Conservation (phyloP, 75 land plant genomes). For the Cryptomeria japonica region DNA sequence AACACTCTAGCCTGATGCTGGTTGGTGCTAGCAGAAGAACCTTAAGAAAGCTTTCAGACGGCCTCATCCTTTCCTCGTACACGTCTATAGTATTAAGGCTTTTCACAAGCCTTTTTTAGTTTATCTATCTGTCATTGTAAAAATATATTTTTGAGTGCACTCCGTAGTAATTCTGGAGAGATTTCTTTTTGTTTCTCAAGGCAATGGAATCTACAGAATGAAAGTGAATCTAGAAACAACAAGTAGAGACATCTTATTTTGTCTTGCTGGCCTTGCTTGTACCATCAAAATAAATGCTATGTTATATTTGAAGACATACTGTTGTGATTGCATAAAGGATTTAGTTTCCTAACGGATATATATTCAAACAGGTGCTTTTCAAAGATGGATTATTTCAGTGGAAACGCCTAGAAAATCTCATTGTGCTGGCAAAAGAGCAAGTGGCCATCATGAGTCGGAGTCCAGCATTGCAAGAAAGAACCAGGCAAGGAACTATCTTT, state of each 20-base stretch:
- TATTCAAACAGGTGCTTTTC: slow-evolving; percentile 71
- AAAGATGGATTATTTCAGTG: slow-evolving; percentile 96
- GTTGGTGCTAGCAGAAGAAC: too few relatives aligned
- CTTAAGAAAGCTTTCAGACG: too few relatives aligned
- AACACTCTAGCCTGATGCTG: too few relatives aligned
- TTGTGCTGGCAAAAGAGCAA: slow-evolving; percentile 92
- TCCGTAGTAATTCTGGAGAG: background rate
- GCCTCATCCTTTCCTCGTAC: too few relatives aligned
- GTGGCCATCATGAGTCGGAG: slow-evolving; percentile 85
- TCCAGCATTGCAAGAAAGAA: slow-evolving; percentile 59
- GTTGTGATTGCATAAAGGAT: background rate
- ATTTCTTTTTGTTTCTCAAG: background rate
- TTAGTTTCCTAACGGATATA: background rate
- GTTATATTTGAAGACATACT: background rate
- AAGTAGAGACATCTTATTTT: background rate
- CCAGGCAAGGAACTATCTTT: slow-evolving; percentile 24
- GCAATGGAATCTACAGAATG: background rate
- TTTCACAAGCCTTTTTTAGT: too few relatives aligned
- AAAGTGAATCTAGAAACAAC: background rate
- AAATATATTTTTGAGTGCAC: background rate
- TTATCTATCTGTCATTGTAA: too few relatives aligned
- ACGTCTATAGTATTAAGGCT: too few relatives aligned
- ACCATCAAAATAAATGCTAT: background rate
- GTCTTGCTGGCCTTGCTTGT: background rate
- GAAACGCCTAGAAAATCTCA: slow-evolving; percentile 95